Evolutionary conservation across 305 asterid genomes (phyloP), one percentile per base, ranked within the genome.

Genomic region (Fraxinus ornus): DNA sequence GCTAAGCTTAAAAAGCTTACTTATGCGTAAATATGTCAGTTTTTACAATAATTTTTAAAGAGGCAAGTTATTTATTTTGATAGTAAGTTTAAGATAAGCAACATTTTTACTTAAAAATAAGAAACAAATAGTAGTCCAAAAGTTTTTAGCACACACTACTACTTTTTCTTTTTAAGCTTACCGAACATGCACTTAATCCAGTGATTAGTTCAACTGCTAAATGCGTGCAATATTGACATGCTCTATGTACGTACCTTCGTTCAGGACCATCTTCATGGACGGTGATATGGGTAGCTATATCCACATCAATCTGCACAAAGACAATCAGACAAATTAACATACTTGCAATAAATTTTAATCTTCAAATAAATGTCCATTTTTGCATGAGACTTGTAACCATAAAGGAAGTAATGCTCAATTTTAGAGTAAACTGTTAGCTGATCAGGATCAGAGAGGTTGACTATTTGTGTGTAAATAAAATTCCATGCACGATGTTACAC

Each of bases 241-340:
- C 8, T 55, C 82, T 87, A 60, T 19, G 30, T 60, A 10, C 37
- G 3, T 66, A 90, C 99, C 99, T 94, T 84, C 89, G 93, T 2
- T 92, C 93, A 4, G 98, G 97, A 26, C 94, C 75, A 72, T 94
- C 99, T 9, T 93, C 97, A 6, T 87, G 85, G 79, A 95, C 87
- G 74, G 83, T 91, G 82, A 95, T 76, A 73, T 86, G 98, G 35
- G 99, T 95, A 26, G 97, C 91, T 86, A 91, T 89, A 84, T 92
- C 97, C 75, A 93, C 88, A 81, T 95, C 99, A 32, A 93, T 78
- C 99, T 94, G 90, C 86, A 83, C 79, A 76, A 81, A 57, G 80
- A 76, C 77, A 78, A 78, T 70, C 64, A 37, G 85, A 84, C 2
- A 12, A 71, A 66, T 57, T 62, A 9, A 62, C 32, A 57, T 32